Conservation (phyloP, 2,329 filamentous ascomycete species). For the Colletotrichum australisinense region DNA sequence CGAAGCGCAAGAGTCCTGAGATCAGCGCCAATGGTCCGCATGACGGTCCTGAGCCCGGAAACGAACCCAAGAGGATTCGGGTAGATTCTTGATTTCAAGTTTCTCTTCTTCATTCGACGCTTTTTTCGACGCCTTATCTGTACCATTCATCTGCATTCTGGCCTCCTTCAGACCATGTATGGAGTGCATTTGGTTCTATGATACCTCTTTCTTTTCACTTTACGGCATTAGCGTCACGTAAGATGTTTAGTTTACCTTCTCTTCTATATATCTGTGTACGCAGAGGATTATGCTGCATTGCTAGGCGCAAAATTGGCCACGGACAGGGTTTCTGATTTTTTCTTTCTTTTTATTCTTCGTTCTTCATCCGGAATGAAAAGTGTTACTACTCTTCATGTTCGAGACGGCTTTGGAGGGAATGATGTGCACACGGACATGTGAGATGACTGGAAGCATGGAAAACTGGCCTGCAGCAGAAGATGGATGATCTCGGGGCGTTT, state of each 20-base stretch:
- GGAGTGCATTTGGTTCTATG: constrained; percentile 36
- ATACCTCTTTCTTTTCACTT: constrained; percentile 35
- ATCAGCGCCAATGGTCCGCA: constrained; percentile 52
- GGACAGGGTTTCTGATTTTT: constrained; percentile 15
- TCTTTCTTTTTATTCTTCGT: no score
- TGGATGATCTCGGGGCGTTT: constrained; percentile 11
- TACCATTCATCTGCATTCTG: constrained; percentile 31
- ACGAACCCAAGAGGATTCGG: constrained; percentile 65
- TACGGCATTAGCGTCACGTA: constrained; percentile 36
- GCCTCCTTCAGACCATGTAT: constrained; percentile 13
- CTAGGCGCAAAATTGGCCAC: constrained; percentile 21
- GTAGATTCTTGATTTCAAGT: constrained; percentile 54
- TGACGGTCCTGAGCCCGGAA: constrained; percentile 54
- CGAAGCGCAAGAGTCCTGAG: constrained; percentile 69
- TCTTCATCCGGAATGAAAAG: neutral
- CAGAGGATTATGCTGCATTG: constrained; percentile 20
- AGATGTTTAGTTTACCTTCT: constrained; percentile 25
- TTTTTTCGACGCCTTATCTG: constrained; percentile 11
- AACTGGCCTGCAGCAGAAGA: constrained; percentile 6
- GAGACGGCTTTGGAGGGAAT: constrained; percentile 3
- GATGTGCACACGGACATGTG: constrained; percentile 31
- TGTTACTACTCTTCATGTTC: neutral
- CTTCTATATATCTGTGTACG: constrained; percentile 11
- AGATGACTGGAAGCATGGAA: constrained; percentile 23
- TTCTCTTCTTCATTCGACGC: neutral